These are phyloP conservation scores for Diaporthe helianthi DNA, from an alignment of 2,329 filamentous ascomycete species.

Conservation along the genomic window DNA sequence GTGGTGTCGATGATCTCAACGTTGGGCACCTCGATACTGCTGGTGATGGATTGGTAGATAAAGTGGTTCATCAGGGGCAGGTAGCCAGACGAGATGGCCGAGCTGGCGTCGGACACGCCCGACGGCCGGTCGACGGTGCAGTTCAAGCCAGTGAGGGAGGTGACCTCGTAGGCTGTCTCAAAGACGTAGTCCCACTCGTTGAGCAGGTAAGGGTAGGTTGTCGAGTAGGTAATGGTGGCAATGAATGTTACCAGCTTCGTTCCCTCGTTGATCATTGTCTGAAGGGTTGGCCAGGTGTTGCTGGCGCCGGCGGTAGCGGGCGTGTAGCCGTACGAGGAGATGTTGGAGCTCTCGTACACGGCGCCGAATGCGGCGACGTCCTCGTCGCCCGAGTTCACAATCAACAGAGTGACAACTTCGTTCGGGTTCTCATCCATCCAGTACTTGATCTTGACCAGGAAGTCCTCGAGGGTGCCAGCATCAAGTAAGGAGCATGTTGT, in stretches of 20 bases:
- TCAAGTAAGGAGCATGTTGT: constrained; percentile 71
- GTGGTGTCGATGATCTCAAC: constrained; percentile 66
- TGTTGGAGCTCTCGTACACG: constrained; percentile 63
- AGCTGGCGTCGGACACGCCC: constrained; percentile 52
- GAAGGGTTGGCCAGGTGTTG: constrained; percentile 73
- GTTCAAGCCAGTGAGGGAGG: constrained; percentile 69
- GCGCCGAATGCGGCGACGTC: constrained; percentile 60
- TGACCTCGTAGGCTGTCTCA: constrained; percentile 75
- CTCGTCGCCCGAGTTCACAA: constrained; percentile 73
- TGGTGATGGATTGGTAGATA: constrained; percentile 64
- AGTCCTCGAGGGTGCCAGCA: constrained; percentile 68
- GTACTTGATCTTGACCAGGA: constrained; percentile 67
- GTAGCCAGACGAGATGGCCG: constrained; percentile 63
- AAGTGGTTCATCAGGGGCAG: constrained; percentile 85
- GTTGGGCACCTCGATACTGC: constrained; percentile 67
- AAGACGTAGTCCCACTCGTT: constrained; percentile 72
- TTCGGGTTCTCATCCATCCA: constrained; percentile 76
- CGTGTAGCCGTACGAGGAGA: constrained; percentile 66
- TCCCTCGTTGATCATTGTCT: constrained; percentile 68
- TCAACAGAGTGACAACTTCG: constrained; percentile 77
- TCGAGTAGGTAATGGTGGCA: constrained; percentile 55
- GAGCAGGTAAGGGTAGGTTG: constrained; percentile 63
- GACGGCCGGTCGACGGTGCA: constrained; percentile 74
- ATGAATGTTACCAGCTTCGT: constrained; percentile 75
- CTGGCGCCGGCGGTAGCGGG: constrained; percentile 53